Conservation (phyloP, 305 asterid genomes). For the Fraxinus xanthoxyloides region DNA sequence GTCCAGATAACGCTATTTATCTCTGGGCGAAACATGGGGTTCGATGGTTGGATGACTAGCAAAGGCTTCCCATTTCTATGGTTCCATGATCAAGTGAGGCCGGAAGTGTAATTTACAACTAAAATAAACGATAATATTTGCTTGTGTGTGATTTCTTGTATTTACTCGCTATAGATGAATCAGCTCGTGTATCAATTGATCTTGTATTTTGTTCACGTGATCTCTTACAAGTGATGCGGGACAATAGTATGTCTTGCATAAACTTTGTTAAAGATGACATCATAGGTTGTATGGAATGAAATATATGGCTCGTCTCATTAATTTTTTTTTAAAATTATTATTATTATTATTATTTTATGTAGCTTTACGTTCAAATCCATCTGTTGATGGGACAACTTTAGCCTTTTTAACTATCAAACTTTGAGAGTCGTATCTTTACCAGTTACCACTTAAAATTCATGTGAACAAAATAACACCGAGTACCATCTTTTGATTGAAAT, state of each 20-base stretch:
- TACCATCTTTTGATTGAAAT: no score
- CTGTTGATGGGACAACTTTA: no score
- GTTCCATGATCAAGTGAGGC: not conserved
- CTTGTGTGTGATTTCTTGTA: not conserved
- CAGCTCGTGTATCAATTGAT: not conserved
- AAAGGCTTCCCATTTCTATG: not conserved
- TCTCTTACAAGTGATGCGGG: not conserved
- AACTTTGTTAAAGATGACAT: not conserved
- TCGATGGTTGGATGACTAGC: conserved; percentile 39
- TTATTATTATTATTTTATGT: no score
- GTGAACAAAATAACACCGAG: no score
- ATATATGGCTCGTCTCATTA: no score
- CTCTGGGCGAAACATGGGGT: conserved; percentile 51
- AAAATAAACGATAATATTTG: not conserved
- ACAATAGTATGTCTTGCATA: not conserved
- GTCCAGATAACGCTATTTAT: conserved; percentile 42
- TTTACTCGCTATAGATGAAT: not conserved
- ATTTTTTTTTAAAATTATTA: no score
- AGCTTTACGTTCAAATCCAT: no score
- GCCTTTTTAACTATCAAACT: no score
- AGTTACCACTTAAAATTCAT: no score
- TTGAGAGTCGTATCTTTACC: no score
- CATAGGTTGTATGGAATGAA: not conserved
- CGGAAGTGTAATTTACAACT: not conserved
- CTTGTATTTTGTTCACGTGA: not conserved